Evolutionary conservation across 2,329 filamentous ascomycete genomes (phyloP), one percentile per base, ranked within the genome.

Genomic region (Fusarium stilboides): DNA sequence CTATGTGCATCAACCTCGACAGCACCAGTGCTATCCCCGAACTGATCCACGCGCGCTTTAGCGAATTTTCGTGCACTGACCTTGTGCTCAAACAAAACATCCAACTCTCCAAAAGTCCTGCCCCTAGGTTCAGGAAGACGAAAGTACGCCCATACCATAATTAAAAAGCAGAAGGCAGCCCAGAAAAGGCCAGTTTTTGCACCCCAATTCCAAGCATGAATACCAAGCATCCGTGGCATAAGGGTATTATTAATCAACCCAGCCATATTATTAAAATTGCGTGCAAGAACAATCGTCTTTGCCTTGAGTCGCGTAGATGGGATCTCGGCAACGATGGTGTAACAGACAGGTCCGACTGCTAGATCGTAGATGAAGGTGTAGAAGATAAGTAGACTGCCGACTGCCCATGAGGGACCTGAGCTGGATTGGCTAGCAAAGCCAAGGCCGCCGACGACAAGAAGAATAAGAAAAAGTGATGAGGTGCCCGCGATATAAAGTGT

Each of bases 321-420:
- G 5, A 84, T 77, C 62, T 85, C 83, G 3, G 83, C 88, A 3
- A 97, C 94, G 22, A 97, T 86, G 0, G 93, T 94, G 80, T 96
- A 97, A 80, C 92, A 94, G 12, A 97, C 92, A 47, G 65, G 80
- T 1, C 80, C 80, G 5, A 81, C 76, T 3, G 79, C 78, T 24
- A 77, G 65, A 44, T 81, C 74, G 57, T 81, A 81, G 28, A 83
- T 74, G 34, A 84, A 80, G 4, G 81, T 82, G 74, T 83, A 84
- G 44, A 82, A 76, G 20, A 80, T 71, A 13, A 80, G 77, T 33
- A 88, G 74, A 8, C 80, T 78, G 9, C 84, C 86, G 3, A 84
- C 82, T 1, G 81, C 82, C 78, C 80, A 84, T 2, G 83, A 82
- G 0, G 82, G 84, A 2, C 82, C 76, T 0, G 80, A 77, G 37